These are phyloP conservation scores for Leishmania turanica DNA, from an alignment of 208 protist species.

Conservation along the genomic window DNA sequence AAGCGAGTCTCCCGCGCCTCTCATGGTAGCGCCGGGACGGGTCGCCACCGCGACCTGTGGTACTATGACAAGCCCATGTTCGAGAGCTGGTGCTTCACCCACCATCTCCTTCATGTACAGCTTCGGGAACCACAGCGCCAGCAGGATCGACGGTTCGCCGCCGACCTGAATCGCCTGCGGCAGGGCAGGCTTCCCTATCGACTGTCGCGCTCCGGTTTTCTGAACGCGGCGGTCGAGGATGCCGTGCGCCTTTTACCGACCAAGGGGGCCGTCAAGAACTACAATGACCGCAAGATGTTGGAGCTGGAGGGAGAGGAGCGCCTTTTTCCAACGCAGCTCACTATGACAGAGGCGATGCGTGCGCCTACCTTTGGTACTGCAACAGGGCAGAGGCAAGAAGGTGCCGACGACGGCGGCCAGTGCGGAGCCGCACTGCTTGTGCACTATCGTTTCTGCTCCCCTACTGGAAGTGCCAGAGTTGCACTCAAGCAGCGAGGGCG, in stretches of 20 bases:
- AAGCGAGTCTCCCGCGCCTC: neutral
- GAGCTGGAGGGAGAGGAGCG: constrained; percentile 48
- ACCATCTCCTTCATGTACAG: constrained; percentile 66
- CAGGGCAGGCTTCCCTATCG: constrained; percentile 61
- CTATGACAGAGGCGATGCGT: constrained; percentile 2
- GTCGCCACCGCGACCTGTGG: constrained; percentile 13
- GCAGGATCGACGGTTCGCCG: constrained; percentile 53
- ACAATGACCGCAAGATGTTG: constrained; percentile 77
- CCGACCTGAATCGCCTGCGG: constrained; percentile 69
- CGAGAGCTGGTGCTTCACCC: constrained; percentile 64
- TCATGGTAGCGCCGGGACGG: neutral
- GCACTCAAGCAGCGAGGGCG: neutral
- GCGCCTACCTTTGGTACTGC: neutral
- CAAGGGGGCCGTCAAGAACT: constrained; percentile 58
- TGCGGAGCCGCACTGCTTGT: constrained; percentile 17
- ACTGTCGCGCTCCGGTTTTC: constrained; percentile 55
- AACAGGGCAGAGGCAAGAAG: neutral
- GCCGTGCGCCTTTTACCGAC: constrained; percentile 81
- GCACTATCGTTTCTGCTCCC: constrained; percentile 12
- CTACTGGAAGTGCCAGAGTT: neutral
- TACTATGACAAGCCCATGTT: constrained; percentile 65
- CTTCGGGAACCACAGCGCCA: constrained; percentile 58
- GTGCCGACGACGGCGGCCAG: too few relatives aligned
- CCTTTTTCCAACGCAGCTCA: constrained; percentile 56
- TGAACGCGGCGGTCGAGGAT: constrained; percentile 51